These are phyloP conservation scores for Teunomyces funiuensis DNA, from an alignment of 805 yeast genomes.

Conservation along the genomic window DNA sequence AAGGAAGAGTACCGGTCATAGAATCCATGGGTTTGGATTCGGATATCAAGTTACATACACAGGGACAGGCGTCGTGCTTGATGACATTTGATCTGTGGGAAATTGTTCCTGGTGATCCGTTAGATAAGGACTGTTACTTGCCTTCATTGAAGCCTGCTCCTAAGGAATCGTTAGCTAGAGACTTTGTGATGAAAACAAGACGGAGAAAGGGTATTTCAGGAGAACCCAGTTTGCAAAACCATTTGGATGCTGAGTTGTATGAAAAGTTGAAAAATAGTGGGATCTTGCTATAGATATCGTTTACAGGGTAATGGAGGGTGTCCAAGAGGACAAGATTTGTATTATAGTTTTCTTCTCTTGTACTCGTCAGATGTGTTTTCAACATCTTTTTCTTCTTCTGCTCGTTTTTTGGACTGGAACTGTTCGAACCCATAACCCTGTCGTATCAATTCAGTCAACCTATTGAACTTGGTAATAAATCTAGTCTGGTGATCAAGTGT, in stretches of 20 bases:
- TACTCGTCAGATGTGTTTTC: neutral
- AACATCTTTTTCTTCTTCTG: neutral
- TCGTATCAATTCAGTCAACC: conserved; percentile 20
- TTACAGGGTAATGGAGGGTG: conserved; percentile 4
- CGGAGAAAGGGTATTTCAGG: conserved; percentile 81
- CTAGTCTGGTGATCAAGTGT: conserved; percentile 16
- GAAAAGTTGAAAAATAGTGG: conserved; percentile 54
- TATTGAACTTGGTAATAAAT: conserved; percentile 28
- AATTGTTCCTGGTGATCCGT: conserved; percentile 86
- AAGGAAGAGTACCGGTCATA: conserved; percentile 77
- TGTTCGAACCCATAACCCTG: conserved; percentile 20
- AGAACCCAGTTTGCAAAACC: conserved; percentile 59
- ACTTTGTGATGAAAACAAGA: conserved; percentile 85
- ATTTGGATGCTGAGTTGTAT: conserved; percentile 61
- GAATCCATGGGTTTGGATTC: conserved; percentile 90
- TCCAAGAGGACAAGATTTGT: neutral
- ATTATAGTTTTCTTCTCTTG: conserved; percentile 2
- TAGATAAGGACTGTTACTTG: conserved; percentile 62
- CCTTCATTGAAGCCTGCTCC: conserved; percentile 79
- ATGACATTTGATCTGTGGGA: conserved; percentile 71
- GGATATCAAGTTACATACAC: conserved; percentile 73
- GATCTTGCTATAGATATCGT: conserved; percentile 10
- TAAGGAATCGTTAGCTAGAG: conserved; percentile 70
- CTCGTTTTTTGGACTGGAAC: neutral
- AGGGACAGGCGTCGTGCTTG: conserved; percentile 74